Base-by-base conservation (phyloP, 805 yeast species). In the Ogataea wickerhamii region DNA sequence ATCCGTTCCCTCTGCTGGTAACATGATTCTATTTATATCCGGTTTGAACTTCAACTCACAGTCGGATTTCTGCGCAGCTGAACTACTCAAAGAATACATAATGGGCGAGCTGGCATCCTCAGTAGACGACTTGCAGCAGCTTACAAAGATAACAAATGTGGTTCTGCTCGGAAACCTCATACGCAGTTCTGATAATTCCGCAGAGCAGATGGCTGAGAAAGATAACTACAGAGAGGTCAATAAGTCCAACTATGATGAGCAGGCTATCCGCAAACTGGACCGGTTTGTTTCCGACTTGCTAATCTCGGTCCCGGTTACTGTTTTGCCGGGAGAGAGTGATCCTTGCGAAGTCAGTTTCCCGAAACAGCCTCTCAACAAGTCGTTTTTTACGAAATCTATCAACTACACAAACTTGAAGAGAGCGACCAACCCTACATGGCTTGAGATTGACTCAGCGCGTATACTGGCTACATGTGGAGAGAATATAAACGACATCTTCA, bases 291-390 rank as follows among this genome's bases (percentile, higher is more conserved):
- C 68, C 2, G 80, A 81, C 11, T 43, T 86, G 1, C 62, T 80
- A 3, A 59, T 68, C 6, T 67, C 82, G 2, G 61, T 87, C 13
- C 83, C 95, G 0, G 78, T 89, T 5, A 74, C 82, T 29, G 51
- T 93, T 2, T 71, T 93, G 79, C 95, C 98, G 0, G 98, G 98
- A 4, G 73, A 66, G 6, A 62, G 70, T 4, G 98, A 93, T 58
- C 96, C 97, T 0, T 79, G 87, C n/a, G 94, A 85, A 44, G 64
- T 73, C 13, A 75, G 89, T 34, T 61, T 87, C 40, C 98, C 98
- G 1, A 97, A 93, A 60, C 95, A 84, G 58, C 84, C 95, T 2
- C 56, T 93, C n/a, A 96, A 91, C 56, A 68, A 68, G 36, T 82
- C 94, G 0, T 69, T 91, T 40, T 80, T 93, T 51, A 65, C 68